Percentiles rank a stretch among this genome's conserved stretches.
phyloP scores from a whole-genome alignment of 2,329 filamentous ascomycete species.

The Penicillium thymicola region DNA sequence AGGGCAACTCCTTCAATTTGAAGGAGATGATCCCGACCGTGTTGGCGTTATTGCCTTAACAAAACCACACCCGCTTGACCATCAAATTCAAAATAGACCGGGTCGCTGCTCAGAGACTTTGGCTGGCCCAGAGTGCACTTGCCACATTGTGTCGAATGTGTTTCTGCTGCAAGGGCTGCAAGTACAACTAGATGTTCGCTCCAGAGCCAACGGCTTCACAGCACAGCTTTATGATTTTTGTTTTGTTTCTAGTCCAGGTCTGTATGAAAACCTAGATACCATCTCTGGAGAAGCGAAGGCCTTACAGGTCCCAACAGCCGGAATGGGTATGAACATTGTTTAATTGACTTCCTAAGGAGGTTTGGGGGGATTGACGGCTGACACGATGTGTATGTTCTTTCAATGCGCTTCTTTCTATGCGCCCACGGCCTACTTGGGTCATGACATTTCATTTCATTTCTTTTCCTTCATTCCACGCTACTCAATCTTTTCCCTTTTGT shows the following conservation, averaged over 20 bases:
- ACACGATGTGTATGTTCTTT: conserved; percentile 6
- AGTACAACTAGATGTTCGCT: neutral
- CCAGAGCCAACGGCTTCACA: neutral
- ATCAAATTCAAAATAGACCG: neutral
- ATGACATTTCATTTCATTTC: neutral
- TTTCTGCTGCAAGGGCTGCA: neutral
- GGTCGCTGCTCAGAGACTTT: neutral
- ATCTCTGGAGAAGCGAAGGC: neutral
- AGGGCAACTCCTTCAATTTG: neutral
- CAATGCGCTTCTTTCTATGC: neutral
- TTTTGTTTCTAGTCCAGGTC: neutral
- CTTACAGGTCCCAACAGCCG: neutral
- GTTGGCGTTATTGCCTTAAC: neutral
- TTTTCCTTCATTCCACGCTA: neutral
- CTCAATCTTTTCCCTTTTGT: neutral
- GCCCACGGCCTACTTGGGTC: neutral
- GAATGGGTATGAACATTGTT: neutral
- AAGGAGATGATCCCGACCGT: neutral
- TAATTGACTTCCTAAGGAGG: neutral
- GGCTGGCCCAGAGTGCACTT: conserved; percentile 9
- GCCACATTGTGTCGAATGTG: neutral
- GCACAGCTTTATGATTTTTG: neutral
- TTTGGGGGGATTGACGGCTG: neutral
- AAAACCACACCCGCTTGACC: neutral
- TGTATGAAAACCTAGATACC: neutral